Conservation (phyloP, 306 rosid genomes). For the Oxytropis ochrocephala region DNA sequence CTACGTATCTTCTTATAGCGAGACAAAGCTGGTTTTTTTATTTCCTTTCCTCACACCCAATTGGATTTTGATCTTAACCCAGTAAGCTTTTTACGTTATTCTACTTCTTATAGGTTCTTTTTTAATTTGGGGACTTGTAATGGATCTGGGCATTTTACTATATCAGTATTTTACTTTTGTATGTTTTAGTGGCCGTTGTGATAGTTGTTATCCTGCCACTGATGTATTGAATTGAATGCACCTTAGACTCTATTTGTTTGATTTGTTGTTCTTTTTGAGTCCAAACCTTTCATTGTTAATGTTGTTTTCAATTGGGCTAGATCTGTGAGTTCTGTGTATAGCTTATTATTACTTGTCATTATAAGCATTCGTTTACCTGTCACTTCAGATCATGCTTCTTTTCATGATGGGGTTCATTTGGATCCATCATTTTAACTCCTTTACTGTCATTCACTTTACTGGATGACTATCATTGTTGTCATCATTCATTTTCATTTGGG, state of each 20-base stretch:
- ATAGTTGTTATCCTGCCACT: neutral
- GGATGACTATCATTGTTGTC: slow-evolving; percentile 7
- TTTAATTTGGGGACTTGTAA: neutral
- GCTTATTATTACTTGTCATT: neutral
- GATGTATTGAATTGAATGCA: slow-evolving; percentile 17
- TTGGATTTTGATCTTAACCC: slow-evolving; percentile 35
- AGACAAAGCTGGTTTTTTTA: slow-evolving; percentile 3
- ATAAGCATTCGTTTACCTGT: slow-evolving; percentile 1
- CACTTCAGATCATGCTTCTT: slow-evolving; percentile 10
- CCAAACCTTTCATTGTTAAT: neutral
- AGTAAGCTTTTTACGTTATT: slow-evolving; percentile 23
- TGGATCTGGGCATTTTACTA: slow-evolving; percentile 27
- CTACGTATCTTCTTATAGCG: no score
- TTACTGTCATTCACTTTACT: slow-evolving; percentile 20
- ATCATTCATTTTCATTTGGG: neutral
- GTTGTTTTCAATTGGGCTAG: slow-evolving; percentile 12
- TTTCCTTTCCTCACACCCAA: slow-evolving; percentile 15
- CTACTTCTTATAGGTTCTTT: neutral
- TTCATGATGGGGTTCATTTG: neutral
- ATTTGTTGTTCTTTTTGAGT: neutral
- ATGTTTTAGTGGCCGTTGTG: neutral
- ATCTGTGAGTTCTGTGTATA: slow-evolving; percentile 25
- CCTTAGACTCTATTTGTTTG: neutral
- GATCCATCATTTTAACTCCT: slow-evolving; percentile 35
- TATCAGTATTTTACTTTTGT: neutral